These are phyloP conservation scores for Nakazawaea ernobii DNA, from an alignment of 805 yeast genomes.

Conservation along the genomic window DNA sequence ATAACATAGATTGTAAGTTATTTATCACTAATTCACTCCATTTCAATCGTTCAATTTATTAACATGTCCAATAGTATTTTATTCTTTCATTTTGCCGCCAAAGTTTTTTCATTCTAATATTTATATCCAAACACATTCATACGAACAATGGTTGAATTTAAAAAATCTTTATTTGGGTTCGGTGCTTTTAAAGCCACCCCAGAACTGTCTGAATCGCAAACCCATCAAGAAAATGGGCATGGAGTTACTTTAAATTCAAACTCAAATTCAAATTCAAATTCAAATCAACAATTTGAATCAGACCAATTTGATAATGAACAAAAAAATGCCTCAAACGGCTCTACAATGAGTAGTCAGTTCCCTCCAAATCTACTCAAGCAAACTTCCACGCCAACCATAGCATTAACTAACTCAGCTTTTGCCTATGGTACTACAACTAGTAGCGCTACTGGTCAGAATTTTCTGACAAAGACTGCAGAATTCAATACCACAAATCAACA, in stretches of 20 bases:
- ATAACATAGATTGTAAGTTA: no score
- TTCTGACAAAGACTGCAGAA: slow-evolving; percentile 15
- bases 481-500: slow-evolving; percentile 7
- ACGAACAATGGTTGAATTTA: slow-evolving; percentile 32
- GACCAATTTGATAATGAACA: slow-evolving; percentile 6
- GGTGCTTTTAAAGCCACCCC: slow-evolving; percentile 18
- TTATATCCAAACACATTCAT: neutral
- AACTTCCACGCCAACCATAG: slow-evolving; percentile 63
- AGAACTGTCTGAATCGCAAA: slow-evolving; percentile 13
- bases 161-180: slow-evolving; percentile 32
- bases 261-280: neutral
- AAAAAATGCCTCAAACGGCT: neutral
- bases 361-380: slow-evolving; percentile 35
- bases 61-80: no score
- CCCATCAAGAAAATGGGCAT: slow-evolving; percentile 8
- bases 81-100: neutral
- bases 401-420: slow-evolving; percentile 53
- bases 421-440: slow-evolving; percentile 65
- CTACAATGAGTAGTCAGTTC: slow-evolving; percentile 11
- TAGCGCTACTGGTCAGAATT: slow-evolving; percentile 17
- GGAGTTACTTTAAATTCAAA: slow-evolving; percentile 21
- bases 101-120: neutral
- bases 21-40: no score
- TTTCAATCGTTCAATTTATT: no score
- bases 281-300: neutral